Conservation (phyloP, 176 grass and related monocot genomes). For the Zea mays region Zm-B73-REFERENCE-NAM-5.0 NC_050097.1:47582501-47583000, state of each 20-base stretch:
- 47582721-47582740: neutral
- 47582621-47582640: too few species aligned
- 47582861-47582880: slow-evolving; percentile 42
- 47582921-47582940: neutral
- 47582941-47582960: neutral
- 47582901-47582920: neutral
- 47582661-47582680: neutral
- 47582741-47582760: neutral
- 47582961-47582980: neutral
- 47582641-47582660: too few species aligned
- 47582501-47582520: too few species aligned
- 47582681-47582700: neutral
- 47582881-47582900: neutral
- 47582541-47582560: too few species aligned
- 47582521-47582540: too few species aligned
- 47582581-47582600: too few species aligned
- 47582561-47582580: too few species aligned
- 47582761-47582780: slow-evolving; percentile 15
- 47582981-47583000: neutral
- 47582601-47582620: too few species aligned
- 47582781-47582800: slow-evolving; percentile 6
- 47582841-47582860: slow-evolving; percentile 16
- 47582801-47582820: neutral
- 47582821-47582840: neutral
- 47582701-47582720: neutral